Conservation (phyloP, 352 stramenopile genomes). For the Pilasporangium apinafurcum region DNA sequence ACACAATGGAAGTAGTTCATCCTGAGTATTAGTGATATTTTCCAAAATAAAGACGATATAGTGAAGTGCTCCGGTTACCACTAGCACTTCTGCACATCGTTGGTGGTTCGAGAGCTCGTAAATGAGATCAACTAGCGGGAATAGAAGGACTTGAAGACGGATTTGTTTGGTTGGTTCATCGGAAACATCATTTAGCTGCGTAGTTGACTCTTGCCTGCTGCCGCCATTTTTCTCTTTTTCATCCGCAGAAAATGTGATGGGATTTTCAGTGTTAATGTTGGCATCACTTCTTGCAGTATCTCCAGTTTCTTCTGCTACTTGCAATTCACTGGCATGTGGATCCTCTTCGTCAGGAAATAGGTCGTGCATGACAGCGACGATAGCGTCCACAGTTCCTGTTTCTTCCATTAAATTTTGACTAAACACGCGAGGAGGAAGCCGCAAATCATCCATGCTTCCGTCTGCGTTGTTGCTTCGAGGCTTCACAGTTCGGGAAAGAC, state of each 20-base stretch:
- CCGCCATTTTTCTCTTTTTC: too few relatives aligned
- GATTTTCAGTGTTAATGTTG: background rate
- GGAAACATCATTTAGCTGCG: slow-evolving; percentile 1
- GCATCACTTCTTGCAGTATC: too few relatives aligned
- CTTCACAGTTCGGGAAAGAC: slow-evolving; percentile 20
- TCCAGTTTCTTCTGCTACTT: background rate
- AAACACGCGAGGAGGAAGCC: slow-evolving; percentile 47
- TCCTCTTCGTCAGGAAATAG: slow-evolving; percentile 58
- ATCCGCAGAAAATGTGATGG: too few relatives aligned
- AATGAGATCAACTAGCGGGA: slow-evolving; percentile 55
- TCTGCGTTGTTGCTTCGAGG: slow-evolving; percentile 26
- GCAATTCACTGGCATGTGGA: background rate
- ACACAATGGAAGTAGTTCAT: slow-evolving; percentile 67
- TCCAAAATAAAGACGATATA: slow-evolving; percentile 65
- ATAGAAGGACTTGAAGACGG: slow-evolving; percentile 28
- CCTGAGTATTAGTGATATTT: slow-evolving; percentile 38
- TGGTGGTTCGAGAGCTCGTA: slow-evolving; percentile 64
- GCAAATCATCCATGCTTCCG: slow-evolving; percentile 35
- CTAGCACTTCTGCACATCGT: slow-evolving; percentile 56
- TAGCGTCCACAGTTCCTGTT: slow-evolving; percentile 44
- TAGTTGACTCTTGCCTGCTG: too few relatives aligned
- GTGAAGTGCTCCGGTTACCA: slow-evolving; percentile 53
- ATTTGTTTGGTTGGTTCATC: background rate
- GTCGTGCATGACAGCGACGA: slow-evolving; percentile 58
- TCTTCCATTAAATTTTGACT: slow-evolving; percentile 68